phyloP scores from a whole-genome alignment of 305 asterid species.

The Lippia alba region DNA sequence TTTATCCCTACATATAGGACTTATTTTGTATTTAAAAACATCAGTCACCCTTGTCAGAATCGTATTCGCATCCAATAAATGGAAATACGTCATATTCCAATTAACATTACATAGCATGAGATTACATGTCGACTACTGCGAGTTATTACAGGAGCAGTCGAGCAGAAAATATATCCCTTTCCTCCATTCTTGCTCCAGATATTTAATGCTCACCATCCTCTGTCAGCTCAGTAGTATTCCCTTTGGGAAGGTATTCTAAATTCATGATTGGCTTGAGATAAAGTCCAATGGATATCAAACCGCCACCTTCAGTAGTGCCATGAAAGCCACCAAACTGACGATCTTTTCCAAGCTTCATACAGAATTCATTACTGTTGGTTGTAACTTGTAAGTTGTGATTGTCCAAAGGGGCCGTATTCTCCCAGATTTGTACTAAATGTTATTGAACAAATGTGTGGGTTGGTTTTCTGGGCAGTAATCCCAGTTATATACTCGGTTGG shows the following conservation, averaged over 20 bases:
- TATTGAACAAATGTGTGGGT: background rate
- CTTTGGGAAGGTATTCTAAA: background rate
- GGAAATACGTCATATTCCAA: no score
- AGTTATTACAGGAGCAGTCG: no score
- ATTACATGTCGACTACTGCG: no score
- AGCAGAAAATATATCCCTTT: no score
- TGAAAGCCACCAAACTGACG: conserved; percentile 48
- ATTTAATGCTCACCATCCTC: no score
- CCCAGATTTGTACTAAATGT: background rate
- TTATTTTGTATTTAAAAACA: no score
- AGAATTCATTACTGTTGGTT: conserved; percentile 19
- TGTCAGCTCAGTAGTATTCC: no score
- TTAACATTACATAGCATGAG: no score
- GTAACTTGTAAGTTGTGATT: background rate
- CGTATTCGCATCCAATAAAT: no score
- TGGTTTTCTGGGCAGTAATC: background rate
- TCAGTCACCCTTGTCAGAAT: no score
- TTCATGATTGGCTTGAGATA: conserved; percentile 37
- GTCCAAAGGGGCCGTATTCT: background rate
- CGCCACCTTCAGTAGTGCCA: conserved; percentile 26
- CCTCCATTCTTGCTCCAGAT: no score
- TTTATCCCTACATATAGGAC: no score
- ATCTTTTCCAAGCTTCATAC: conserved; percentile 34
- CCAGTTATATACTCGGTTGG: background rate
- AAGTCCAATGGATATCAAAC: conserved; percentile 41